Base-by-base conservation (phyloP, 257 asterid species). In the Fraxinus quadrangulata region DNA sequence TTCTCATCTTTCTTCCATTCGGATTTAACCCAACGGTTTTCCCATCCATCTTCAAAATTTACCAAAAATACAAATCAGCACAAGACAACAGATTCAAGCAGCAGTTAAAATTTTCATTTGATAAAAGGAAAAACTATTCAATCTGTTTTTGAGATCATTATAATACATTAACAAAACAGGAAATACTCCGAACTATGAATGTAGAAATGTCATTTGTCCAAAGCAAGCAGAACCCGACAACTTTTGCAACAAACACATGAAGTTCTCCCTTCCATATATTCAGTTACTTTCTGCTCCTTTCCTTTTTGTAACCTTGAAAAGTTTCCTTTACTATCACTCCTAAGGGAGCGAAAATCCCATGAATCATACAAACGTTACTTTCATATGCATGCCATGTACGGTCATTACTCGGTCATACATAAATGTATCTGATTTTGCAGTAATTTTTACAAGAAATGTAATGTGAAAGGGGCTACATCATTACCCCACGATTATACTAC, bases 1-100 rank as follows among this genome's bases (percentile, higher is more conserved):
- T 59, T 59, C 67, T 96, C 98, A 26, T 96, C 99, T 75, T 89
- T 96, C 92, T 96, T 96, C 99, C 99, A 96, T 71, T 96, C 99
- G 24, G 99, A 96, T 84, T 90, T 90, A 72, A 96, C 98, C 99
- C 99, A 96, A 71, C 92, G 81, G 45, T 79, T 89, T 82, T 92
- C 98, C 99, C 99, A 96, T 77, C 95, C 99, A 85, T 86, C 99
- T 96, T n/a, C 67, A 47, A 47, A 47, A 47, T 47, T 14, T 47
- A 47, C 31, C 30, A 21, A 7, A 59, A 59, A 3, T n/a, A 59
- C 14, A 59, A 59, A n/a, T 59, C 31, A 59, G 28, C 9, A 7
- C 28, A 10, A 59, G 67, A 1, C 16, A 59, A 59, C 67, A 59
- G 14, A 10, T 59, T 26, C 10, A 56, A 17, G 28, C 1, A 23